Conservation (phyloP, 2,329 filamentous ascomycete species). For the Leptodontidium sp. region DNA sequence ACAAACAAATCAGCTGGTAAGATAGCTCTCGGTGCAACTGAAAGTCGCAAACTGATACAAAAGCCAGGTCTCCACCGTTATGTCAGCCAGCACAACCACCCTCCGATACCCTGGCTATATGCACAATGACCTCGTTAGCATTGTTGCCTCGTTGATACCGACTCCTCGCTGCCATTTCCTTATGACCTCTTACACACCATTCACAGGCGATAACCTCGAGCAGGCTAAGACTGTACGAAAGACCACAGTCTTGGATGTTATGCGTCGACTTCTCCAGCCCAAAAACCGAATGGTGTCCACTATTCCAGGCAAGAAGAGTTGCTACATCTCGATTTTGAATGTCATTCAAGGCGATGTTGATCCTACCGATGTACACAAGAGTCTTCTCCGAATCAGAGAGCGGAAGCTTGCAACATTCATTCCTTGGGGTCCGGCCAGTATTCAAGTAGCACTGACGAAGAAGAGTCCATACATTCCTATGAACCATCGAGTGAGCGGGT, state of each 20-base stretch:
- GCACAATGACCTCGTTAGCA: conserved; percentile 99
- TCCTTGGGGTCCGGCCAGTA: conserved; percentile 96
- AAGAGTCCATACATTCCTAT: conserved; percentile 96
- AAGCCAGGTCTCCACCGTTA: conserved; percentile 88
- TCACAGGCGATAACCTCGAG: conserved; percentile 94
- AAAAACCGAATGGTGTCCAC: conserved; percentile 99
- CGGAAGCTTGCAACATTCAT: conserved; percentile 95
- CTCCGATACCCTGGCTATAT: conserved; percentile 98
- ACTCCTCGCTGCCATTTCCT: conserved; percentile 98
- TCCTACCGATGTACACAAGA: conserved; percentile 98
- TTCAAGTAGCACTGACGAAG: conserved; percentile 96
- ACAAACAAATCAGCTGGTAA: conserved; percentile 93
- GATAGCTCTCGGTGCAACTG: conserved; percentile 28
- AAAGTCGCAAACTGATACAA: conserved; percentile 29
- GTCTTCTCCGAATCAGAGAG: conserved; percentile 92
- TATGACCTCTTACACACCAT: conserved; percentile 98
- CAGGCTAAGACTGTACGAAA: conserved; percentile 98
- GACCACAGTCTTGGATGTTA: conserved; percentile 96
- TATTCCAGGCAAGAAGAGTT: conserved; percentile 93
- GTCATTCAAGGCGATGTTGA: conserved; percentile 99
- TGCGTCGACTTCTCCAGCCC: conserved; percentile 92
- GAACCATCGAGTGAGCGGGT: conserved; percentile 90
- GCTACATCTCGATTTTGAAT: conserved; percentile 98
- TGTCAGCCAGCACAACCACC: conserved; percentile 97
- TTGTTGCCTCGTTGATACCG: conserved; percentile 93